A percentile compares a stretch with the other conserved stretches of the same genome.
Conservation (phyloP, 768 basidiomycete species). For the Mycena chlorophos region DNA sequence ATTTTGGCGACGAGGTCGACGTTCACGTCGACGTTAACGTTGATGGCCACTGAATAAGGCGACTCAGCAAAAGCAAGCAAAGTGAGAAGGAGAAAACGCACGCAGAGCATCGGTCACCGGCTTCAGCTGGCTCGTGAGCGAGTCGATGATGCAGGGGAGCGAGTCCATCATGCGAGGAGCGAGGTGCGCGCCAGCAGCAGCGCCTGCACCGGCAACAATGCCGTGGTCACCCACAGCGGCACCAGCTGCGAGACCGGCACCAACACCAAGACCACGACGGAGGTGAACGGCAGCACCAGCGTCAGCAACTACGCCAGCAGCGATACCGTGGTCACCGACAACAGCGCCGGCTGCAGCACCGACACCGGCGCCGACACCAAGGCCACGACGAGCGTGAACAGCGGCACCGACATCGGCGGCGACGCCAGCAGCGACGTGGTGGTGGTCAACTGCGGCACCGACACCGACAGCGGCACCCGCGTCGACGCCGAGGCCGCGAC, state of each 20-base stretch:
- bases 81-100: background rate
- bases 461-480: constrained; percentile 1
- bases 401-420: background rate
- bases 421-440: background rate
- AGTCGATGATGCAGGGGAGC: constrained; percentile 14
- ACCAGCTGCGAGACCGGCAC: background rate
- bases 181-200: too few species aligned
- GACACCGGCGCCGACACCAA: background rate
- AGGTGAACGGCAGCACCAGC: background rate
- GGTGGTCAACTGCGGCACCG: background rate
- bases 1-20: constrained; percentile 10
- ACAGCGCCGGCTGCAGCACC: background rate
- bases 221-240: too few species aligned
- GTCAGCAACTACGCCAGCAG: background rate
- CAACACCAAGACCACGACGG: background rate
- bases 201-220: background rate
- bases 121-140: constrained; percentile 1
- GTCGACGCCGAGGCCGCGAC: background rate
- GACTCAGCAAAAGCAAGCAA: background rate
- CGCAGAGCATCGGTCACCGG: constrained; percentile 15
- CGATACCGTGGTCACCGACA: background rate
- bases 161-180: background rate
- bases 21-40: constrained; percentile 3
- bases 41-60: constrained; percentile 8
- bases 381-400: background rate